These are phyloP conservation scores for Aspergillus pseudoviridinutans DNA, from an alignment of 2,329 filamentous ascomycete genomes.

Conservation along the genomic window DNA sequence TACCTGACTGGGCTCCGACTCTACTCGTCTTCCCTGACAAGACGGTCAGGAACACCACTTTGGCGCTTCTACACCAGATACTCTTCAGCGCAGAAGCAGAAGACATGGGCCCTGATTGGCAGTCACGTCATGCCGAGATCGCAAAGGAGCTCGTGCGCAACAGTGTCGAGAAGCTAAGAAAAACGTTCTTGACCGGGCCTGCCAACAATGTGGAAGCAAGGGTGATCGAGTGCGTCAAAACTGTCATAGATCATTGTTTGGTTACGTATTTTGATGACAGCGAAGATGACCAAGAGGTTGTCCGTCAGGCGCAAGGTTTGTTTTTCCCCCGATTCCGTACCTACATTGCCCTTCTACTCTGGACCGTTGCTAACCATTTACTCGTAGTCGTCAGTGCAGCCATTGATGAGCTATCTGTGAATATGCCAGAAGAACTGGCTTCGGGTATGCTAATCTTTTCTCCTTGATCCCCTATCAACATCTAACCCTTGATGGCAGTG, in stretches of 20 bases:
- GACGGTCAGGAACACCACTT: slow-evolving; percentile 43
- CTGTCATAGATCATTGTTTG: slow-evolving; percentile 38
- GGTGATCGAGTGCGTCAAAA: slow-evolving; percentile 33
- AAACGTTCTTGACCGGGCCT: slow-evolving; percentile 25
- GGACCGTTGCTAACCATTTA: neutral
- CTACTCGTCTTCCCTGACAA: slow-evolving; percentile 50
- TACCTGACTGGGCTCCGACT: slow-evolving; percentile 49
- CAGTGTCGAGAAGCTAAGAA: slow-evolving; percentile 32
- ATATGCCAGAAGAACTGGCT: slow-evolving; percentile 36
- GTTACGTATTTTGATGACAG: slow-evolving; percentile 34
- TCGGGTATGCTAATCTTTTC: slow-evolving; percentile 33
- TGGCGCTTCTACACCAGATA: slow-evolving; percentile 40
- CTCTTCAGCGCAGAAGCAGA: slow-evolving; percentile 38
- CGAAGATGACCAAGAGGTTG: slow-evolving; percentile 33
- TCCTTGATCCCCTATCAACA: slow-evolving; percentile 11
- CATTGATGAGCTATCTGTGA: slow-evolving; percentile 34
- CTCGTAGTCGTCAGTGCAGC: slow-evolving; percentile 26
- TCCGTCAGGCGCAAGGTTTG: slow-evolving; percentile 35
- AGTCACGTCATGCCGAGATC: slow-evolving; percentile 23
- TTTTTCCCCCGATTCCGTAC: neutral
- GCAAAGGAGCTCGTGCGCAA: slow-evolving; percentile 30
- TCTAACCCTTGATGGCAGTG: slow-evolving; percentile 28
- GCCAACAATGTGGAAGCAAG: slow-evolving; percentile 31
- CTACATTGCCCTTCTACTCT: slow-evolving; percentile 1
- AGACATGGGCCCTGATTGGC: slow-evolving; percentile 24